phyloP scores from a whole-genome alignment of 371 early-diverging fungal species.

The Circinella minor region DNA sequence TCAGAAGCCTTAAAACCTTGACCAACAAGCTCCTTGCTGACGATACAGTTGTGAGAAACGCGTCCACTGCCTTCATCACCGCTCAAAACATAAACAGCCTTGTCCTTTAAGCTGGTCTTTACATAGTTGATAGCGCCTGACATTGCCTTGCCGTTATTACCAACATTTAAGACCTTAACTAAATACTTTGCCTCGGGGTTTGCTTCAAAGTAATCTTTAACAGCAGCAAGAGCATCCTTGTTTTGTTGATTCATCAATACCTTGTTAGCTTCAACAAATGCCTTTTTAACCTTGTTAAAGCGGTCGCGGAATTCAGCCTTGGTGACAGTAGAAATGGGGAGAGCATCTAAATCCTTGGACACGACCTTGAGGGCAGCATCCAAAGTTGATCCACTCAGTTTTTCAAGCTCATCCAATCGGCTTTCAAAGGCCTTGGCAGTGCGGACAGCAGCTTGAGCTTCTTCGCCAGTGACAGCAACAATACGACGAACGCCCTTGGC shows the following conservation, averaged over 20 bases:
- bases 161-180: conserved; percentile 70
- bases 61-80: conserved; percentile 72
- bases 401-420: conserved; percentile 63
- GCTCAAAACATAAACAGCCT: conserved; percentile 85
- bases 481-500: conserved; percentile 98
- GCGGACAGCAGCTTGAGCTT: conserved; percentile 76
- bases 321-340: conserved; percentile 79
- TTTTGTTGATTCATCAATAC: conserved; percentile 82
- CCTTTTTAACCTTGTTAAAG: conserved; percentile 77
- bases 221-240: conserved; percentile 80
- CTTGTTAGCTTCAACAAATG: conserved; percentile 90
- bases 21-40: conserved; percentile 66
- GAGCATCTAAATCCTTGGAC: conserved; percentile 80
- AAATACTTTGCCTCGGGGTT: conserved; percentile 67
- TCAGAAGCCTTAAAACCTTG: conserved; percentile 88
- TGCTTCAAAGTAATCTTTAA: conserved; percentile 78
- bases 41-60: conserved; percentile 86
- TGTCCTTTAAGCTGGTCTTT: conserved; percentile 74
- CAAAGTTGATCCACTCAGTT: conserved; percentile 63
- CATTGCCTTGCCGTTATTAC: conserved; percentile 77
- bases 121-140: conserved; percentile 77
- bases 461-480: conserved; percentile 95
- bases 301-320: conserved; percentile 79
- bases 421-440: conserved; percentile 69
- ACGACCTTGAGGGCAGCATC: conserved; percentile 83